phyloP scores from a whole-genome alignment of 768 basidiomycete species.

The Asterophora parasitica region DNA sequence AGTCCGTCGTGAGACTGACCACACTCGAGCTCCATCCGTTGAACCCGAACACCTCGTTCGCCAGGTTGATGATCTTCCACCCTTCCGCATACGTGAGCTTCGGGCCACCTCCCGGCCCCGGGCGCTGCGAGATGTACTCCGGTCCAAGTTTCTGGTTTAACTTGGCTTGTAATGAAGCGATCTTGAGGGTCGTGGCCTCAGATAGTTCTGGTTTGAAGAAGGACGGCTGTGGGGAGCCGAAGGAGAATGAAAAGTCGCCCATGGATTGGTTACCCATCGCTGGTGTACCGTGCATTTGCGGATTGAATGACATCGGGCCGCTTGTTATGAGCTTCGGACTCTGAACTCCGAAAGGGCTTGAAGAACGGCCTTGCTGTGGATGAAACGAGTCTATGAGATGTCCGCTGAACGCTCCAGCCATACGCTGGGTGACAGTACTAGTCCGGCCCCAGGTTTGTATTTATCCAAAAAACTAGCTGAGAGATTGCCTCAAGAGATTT shows the following conservation, averaged over 20 bases:
- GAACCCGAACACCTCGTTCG: conserved; percentile 98
- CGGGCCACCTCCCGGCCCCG: conserved; percentile 80
- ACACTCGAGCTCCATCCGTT: conserved; percentile 91
- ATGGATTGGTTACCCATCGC: conserved; percentile 15
- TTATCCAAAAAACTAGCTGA: background rate
- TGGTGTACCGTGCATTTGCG: conserved; percentile 51
- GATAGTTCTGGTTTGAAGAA: conserved; percentile 37
- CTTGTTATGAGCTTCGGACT: conserved; percentile 35
- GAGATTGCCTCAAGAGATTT: background rate
- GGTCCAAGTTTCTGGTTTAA: conserved; percentile 89
- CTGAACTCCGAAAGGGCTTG: conserved; percentile 14
- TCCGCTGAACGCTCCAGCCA: conserved; percentile 58
- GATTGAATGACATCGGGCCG: conserved; percentile 59
- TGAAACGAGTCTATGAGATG: conserved; percentile 50
- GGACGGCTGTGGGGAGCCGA: conserved; percentile 27
- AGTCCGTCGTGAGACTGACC: conserved; percentile 70
- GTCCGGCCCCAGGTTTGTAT: background rate
- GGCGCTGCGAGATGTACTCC: conserved; percentile 85
- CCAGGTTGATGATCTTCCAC: conserved; percentile 97
- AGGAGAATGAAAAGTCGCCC: conserved; percentile 23
- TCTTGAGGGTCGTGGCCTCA: conserved; percentile 59
- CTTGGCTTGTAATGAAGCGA: conserved; percentile 73
- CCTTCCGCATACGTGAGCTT: conserved; percentile 95
- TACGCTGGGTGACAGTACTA: conserved; percentile 19
- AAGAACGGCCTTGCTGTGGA: conserved; percentile 21